phyloP scores from a whole-genome alignment of 176 grass and related monocot species.

The Lolium rigidum region DNA sequence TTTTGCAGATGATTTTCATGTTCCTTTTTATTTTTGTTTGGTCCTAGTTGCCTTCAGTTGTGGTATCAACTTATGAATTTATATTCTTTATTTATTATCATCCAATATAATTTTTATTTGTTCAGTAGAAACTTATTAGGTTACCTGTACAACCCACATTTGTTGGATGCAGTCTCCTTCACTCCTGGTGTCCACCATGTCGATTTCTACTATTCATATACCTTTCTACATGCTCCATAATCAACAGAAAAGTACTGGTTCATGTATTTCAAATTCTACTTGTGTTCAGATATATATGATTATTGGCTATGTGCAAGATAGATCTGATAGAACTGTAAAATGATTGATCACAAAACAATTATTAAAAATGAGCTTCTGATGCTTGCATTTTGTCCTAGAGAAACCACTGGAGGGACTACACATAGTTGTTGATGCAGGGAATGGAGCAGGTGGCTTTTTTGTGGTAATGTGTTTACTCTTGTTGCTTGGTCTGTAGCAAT shows the following conservation, averaged over 20 bases:
- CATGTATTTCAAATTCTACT: not conserved
- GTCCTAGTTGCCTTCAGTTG: not conserved
- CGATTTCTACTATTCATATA: conserved; percentile 2
- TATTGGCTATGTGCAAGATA: conserved; percentile 7
- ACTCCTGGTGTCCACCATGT: conserved; percentile 10
- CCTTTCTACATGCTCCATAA: not conserved
- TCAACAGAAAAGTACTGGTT: conserved; percentile 9
- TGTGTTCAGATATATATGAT: not conserved
- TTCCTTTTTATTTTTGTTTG: not conserved
- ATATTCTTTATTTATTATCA: not conserved
- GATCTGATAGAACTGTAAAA: conserved; percentile 13
- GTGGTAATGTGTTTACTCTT: conserved; percentile 66
- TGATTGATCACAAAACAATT: conserved; percentile 21
- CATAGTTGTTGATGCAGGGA: conserved; percentile 95
- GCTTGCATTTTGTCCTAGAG: conserved; percentile 51
- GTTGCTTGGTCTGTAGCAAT: conserved; percentile 10
- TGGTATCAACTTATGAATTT: conserved; percentile 1
- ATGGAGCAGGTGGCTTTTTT: conserved; percentile 97
- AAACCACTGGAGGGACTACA: conserved; percentile 88
- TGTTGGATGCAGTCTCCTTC: not conserved
- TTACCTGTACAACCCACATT: not conserved
- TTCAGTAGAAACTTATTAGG: not conserved
- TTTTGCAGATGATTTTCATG: not conserved
- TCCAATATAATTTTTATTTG: not conserved
- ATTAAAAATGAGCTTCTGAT: conserved; percentile 11